These are phyloP conservation scores for Hypoxylon sp. DNA, from an alignment of 2,329 filamentous ascomycete genomes.

Conservation along the genomic window DNA sequence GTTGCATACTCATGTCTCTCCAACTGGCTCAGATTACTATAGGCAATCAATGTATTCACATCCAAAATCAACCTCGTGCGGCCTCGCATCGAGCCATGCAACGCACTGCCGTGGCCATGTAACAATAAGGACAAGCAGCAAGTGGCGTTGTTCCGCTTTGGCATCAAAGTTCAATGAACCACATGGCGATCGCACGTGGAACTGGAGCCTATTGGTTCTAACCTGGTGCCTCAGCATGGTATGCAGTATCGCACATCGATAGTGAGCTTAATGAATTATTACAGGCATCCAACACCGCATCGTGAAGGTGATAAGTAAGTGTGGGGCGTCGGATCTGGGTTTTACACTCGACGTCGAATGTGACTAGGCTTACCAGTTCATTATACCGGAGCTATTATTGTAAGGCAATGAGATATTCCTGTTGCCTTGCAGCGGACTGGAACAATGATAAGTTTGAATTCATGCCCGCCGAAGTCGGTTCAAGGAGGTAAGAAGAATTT, in stretches of 20 bases:
- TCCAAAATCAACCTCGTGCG: slow-evolving; percentile 38
- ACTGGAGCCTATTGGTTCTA: slow-evolving; percentile 41
- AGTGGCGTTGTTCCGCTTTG: slow-evolving; percentile 39
- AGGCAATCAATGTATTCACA: slow-evolving; percentile 12
- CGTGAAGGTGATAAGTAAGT: slow-evolving; percentile 21
- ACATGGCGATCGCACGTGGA: slow-evolving; percentile 46
- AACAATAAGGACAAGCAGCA: slow-evolving; percentile 31
- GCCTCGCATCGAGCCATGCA: slow-evolving; percentile 37
- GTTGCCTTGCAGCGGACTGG: background rate
- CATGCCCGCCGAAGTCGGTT: slow-evolving; percentile 36
- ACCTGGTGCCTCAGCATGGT: slow-evolving; percentile 26
- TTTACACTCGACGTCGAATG: slow-evolving; percentile 15
- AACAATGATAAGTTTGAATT: slow-evolving; percentile 9
- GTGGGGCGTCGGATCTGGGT: slow-evolving; percentile 38
- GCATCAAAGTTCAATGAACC: slow-evolving; percentile 41
- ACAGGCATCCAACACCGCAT: slow-evolving; percentile 26
- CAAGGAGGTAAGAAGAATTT: slow-evolving; percentile 12
- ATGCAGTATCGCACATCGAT: slow-evolving; percentile 43
- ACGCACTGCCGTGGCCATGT: slow-evolving; percentile 41
- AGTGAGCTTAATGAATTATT: slow-evolving; percentile 35
- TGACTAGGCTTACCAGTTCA: slow-evolving; percentile 12
- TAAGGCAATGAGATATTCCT: slow-evolving; percentile 5
- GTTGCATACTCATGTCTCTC: slow-evolving; percentile 39
- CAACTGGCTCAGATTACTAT: slow-evolving; percentile 39
- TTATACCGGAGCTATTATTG: slow-evolving; percentile 4